These are phyloP conservation scores for Saturnispora bothae DNA, from an alignment of 805 yeast species.

Conservation along the genomic window DNA sequence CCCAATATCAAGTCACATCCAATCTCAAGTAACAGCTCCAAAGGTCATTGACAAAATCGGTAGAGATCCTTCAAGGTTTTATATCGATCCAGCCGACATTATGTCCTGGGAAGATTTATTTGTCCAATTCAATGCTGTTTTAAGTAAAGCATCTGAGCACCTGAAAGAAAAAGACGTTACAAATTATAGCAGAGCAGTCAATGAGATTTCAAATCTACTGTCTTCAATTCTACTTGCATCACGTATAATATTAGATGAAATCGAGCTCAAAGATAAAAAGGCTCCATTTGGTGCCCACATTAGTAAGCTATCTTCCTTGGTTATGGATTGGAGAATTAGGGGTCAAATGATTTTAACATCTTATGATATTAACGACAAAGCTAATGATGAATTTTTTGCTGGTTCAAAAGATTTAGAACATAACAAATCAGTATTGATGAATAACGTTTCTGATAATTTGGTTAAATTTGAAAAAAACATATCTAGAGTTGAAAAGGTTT, in stretches of 20 bases:
- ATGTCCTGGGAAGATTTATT: slow-evolving; percentile 48
- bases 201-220: slow-evolving; percentile 42
- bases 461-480: slow-evolving; percentile 2
- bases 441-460: slow-evolving; percentile 1
- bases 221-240: slow-evolving; percentile 44
- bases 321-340: slow-evolving; percentile 55
- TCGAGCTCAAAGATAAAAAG: slow-evolving; percentile 36
- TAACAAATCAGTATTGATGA: background rate
- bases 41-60: background rate
- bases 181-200: slow-evolving; percentile 43
- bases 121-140: slow-evolving; percentile 36
- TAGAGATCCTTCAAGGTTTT: slow-evolving; percentile 3
- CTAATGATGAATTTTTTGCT: background rate
- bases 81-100: slow-evolving; percentile 36
- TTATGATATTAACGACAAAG: background rate
- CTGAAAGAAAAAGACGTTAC: slow-evolving; percentile 40
- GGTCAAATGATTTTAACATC: slow-evolving; percentile 50
- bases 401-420: background rate
- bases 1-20: background rate
- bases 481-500: background rate
- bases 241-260: slow-evolving; percentile 43
- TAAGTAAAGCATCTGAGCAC: slow-evolving; percentile 40
- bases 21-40: background rate
- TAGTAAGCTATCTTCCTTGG: slow-evolving; percentile 41
- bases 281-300: slow-evolving; percentile 38